phyloP scores from a whole-genome alignment of 2,329 filamentous ascomycete species.

The Microcyclosporella mali region DNA sequence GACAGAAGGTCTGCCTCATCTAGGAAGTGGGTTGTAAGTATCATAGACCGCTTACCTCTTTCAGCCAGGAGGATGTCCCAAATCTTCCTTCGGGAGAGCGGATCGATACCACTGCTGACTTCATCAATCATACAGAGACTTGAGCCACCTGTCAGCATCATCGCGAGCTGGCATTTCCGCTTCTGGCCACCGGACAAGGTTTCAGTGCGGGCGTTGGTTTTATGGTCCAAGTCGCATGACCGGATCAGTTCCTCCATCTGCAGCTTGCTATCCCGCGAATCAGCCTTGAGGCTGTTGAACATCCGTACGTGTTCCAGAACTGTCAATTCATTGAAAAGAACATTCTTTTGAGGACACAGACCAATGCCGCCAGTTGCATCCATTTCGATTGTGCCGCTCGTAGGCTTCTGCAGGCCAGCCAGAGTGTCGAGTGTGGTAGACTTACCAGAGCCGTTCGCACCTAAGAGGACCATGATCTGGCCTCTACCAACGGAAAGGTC shows the following conservation, averaged over 20 bases:
- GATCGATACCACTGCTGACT: slow-evolving; percentile 82
- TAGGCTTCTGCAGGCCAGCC: slow-evolving; percentile 70
- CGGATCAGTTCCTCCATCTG: slow-evolving; percentile 59
- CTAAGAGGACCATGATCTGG: slow-evolving; percentile 78
- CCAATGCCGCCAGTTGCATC: slow-evolving; percentile 72
- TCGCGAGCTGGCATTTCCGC: slow-evolving; percentile 82
- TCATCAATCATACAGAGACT: slow-evolving; percentile 87
- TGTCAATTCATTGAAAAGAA: slow-evolving; percentile 80
- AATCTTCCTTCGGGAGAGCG: slow-evolving; percentile 77
- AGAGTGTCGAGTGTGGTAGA: slow-evolving; percentile 82
- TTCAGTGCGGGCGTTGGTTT: slow-evolving; percentile 63
- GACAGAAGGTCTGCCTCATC: slow-evolving; percentile 88
- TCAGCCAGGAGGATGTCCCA: slow-evolving; percentile 91
- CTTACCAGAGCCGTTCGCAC: slow-evolving; percentile 84
- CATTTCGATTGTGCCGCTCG: slow-evolving; percentile 67
- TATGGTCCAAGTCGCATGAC: slow-evolving; percentile 68
- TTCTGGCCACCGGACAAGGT: slow-evolving; percentile 89
- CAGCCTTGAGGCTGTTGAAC: slow-evolving; percentile 73
- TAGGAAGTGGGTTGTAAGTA: slow-evolving; percentile 87
- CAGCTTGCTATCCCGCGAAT: slow-evolving; percentile 53
- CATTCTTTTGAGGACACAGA: slow-evolving; percentile 85
- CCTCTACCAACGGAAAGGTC: slow-evolving; percentile 66
- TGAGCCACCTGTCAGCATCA: slow-evolving; percentile 91
- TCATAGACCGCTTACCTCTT: slow-evolving; percentile 71
- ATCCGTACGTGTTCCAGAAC: slow-evolving; percentile 76